Evolutionary conservation across 495 filamentous ascomycete genomes (phyloP), one percentile per base, ranked within the genome.

Genomic region (Eremomyces bilateralis): DNA sequence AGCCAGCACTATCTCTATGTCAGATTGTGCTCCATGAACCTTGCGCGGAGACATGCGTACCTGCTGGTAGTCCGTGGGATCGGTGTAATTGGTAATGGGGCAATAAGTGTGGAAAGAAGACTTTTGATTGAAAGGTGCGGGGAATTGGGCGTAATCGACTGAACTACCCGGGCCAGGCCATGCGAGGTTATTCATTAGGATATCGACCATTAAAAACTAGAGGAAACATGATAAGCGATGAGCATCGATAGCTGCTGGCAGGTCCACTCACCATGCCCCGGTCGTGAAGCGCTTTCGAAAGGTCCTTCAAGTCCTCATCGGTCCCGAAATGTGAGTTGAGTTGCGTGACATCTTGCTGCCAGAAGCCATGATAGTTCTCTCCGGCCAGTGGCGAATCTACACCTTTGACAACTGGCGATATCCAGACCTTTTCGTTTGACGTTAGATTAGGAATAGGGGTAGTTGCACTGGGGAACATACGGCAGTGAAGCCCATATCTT

Each of bases 121-220:
- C 30, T 52, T 37, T 3, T 60, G 53, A 43, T 75, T 67, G 56
- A 83, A 85, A 4, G 75, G 71, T 20, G n/a, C n/a, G n/a, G n/a
- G 62, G 48, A 74, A 73, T 17, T 54, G 44, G 19, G 54, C 57
- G 50, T 77, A 76, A 52, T 78, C 64, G 22, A 79, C 64, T 21
- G 49, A 56, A 20, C 50, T 42, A 0, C 60, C 54, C 16, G 61
- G 51, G 2, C 73, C 71, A 18, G 57, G 50, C 42, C 70, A 69
- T 17, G 71, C 78, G 62, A 82, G 69, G 45, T 88, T 76, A 47
- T 88, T 88, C 13, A 73, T 66, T 6, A 82, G 77, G 0, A 82
- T 61, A 41, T 84, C 78, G 17, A 80, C 68, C 78, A 83, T 83
- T 20, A 82, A 56, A 34, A 71, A 76, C 42, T 48, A 22, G 1